Evolutionary conservation across 2,329 filamentous ascomycete species (phyloP), one percentile per base, ranked within the genome.

Genomic region (Ascochyta koolunga): DNA sequence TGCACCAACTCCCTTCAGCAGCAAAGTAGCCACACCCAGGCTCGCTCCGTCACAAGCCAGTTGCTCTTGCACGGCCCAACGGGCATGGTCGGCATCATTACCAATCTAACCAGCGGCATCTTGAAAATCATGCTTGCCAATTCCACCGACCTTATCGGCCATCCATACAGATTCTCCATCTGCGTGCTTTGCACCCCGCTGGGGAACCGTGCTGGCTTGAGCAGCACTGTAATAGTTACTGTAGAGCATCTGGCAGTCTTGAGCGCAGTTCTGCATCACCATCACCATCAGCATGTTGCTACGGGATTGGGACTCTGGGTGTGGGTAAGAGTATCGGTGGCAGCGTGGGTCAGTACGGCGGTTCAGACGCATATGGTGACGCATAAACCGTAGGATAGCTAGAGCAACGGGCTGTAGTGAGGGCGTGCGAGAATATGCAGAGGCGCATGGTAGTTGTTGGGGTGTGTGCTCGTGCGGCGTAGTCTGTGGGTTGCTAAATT

Each of bases 291-390:
- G 31, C 35, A 62, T 21, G n/a, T 67, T 3, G 62, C 60, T 2
- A 46, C 54, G 9, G 57, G 40, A 11, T 49, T 67, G 15, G 65
- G 62, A 5, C 77, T 89, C 78, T 86, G 36, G 77, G 81, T 13
- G 80, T 88, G 18, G 81, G 85, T 27, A 61, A 56, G 3, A 82
- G 81, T 52, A 80, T 89, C 54, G 87, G 73, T 22, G 69, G 68
- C 21, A 61, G 67, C 2, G 61, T 74, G 8, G 72, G 72, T 5
- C 64, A 81, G 86, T 1, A 80, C 80, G 0, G 84, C 86, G 7
- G 83, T 89, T 50, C 89, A 86, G 86, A 83, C 82, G 0, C 77
- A 81, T 50, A 80, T 80, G 2, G 81, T 89, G 54, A 79, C 79
- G 13, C 46, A 38, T 21, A 59, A 55, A 35, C 70, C 74, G 0